phyloP scores from a whole-genome alignment of 768 basidiomycete species.

The Tephrocybe sp. region DNA sequence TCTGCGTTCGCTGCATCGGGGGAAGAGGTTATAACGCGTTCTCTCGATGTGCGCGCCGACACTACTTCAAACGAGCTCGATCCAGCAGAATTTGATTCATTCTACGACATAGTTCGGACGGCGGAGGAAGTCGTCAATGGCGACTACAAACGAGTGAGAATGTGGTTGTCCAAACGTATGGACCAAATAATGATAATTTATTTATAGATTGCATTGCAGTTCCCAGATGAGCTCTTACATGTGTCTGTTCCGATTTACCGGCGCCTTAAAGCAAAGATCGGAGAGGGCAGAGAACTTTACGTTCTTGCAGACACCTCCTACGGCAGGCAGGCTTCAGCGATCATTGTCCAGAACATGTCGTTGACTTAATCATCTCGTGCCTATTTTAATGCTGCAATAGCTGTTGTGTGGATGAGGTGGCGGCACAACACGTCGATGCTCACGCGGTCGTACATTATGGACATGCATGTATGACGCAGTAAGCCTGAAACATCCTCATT shows the following conservation, averaged over 20 bases:
- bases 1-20: constrained; percentile 55
- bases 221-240: constrained; percentile 89
- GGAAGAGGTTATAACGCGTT: constrained; percentile 61
- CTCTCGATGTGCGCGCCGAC: constrained; percentile 47
- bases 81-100: constrained; percentile 50
- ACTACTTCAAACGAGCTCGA: constrained; percentile 32
- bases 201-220: constrained; percentile 82
- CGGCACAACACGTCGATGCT: constrained; percentile 91
- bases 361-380: constrained; percentile 13
- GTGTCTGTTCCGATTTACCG: constrained; percentile 85
- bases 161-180: not conserved
- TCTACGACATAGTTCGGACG: constrained; percentile 77
- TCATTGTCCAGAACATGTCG: constrained; percentile 10
- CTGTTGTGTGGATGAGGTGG: constrained; percentile 96
- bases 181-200: not conserved
- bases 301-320: constrained; percentile 74
- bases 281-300: constrained; percentile 21
- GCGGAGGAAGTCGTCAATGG: constrained; percentile 57
- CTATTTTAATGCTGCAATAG: constrained; percentile 35
- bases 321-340: constrained; percentile 66
- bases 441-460: constrained; percentile 94
- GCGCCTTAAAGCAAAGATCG: constrained; percentile 47
- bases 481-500: constrained; percentile 27
- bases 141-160: constrained; percentile 68
- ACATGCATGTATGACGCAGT: constrained; percentile 95